These are phyloP conservation scores for Chaetomium sp. DNA, from an alignment of 2,329 filamentous ascomycete genomes.

Conservation along the genomic window DNA sequence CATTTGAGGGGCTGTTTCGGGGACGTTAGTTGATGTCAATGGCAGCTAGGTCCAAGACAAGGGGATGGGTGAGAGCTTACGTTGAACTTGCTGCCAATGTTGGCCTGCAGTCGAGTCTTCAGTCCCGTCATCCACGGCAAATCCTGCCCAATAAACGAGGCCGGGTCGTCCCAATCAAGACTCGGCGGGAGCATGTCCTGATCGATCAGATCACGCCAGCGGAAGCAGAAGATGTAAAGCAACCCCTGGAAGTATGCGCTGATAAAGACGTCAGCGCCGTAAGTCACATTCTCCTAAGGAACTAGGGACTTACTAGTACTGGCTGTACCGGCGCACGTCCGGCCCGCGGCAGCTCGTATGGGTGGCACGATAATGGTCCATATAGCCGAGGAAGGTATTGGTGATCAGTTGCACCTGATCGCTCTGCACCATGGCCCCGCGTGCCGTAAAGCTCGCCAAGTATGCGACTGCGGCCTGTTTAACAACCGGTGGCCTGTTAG, in stretches of 20 bases:
- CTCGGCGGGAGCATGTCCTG: conserved; percentile 45
- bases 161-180: conserved; percentile 56
- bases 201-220: conserved; percentile 83
- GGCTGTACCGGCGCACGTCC: conserved; percentile 73
- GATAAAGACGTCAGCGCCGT: not conserved
- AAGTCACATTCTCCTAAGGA: not conserved
- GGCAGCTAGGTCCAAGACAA: not conserved
- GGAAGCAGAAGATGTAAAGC: conserved; percentile 95
- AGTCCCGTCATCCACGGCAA: conserved; percentile 71
- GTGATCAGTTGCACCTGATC: conserved; percentile 78
- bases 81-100: conserved; percentile 85
- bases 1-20: conserved; percentile 67
- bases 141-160: conserved; percentile 60
- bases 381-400: conserved; percentile 66
- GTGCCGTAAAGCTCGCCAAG: conserved; percentile 77
- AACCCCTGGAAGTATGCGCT: conserved; percentile 73
- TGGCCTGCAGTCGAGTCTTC: conserved; percentile 65
- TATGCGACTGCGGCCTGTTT: conserved; percentile 87
- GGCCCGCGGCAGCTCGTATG: conserved; percentile 70
- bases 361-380: conserved; percentile 72
- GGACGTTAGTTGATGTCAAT: not conserved
- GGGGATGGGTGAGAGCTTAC: conserved; percentile 8
- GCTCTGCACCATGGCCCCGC: conserved; percentile 73
- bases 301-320: conserved; percentile 55
- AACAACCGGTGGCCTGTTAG: conserved; percentile 62